These are phyloP conservation scores for Flaveria brownii DNA, from an alignment of 129 eudicot species.

Conservation along the genomic window DNA sequence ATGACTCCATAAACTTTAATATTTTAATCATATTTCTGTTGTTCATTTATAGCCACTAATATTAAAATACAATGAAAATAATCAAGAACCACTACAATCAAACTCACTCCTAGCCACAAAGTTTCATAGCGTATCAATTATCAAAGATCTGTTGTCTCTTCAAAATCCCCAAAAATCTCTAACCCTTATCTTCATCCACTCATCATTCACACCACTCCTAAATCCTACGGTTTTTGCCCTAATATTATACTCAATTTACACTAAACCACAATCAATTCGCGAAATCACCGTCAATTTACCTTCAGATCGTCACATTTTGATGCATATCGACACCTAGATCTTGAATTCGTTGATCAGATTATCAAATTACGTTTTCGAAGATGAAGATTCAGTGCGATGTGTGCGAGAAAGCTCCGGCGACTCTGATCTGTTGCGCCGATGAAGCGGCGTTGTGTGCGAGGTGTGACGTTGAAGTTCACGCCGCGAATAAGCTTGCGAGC, in stretches of 20 bases:
- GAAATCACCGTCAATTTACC: background rate
- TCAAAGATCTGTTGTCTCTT: background rate
- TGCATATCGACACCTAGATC: constrained; percentile 22
- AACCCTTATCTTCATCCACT: background rate
- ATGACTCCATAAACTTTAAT: no score
- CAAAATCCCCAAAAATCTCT: background rate
- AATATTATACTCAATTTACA: background rate
- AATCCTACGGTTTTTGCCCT: background rate
- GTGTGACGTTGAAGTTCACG: constrained; percentile 88
- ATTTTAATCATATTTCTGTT: background rate
- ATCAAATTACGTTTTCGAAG: background rate
- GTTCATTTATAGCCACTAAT: background rate
- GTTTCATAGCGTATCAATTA: background rate
- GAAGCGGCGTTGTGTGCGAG: constrained; percentile 90
- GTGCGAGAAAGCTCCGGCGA: constrained; percentile 91
- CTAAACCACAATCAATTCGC: background rate
- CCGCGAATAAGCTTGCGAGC: constrained; percentile 96
- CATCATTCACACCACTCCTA: background rate
- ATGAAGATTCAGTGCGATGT: constrained; percentile 99
- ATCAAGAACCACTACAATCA: background rate
- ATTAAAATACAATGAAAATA: background rate
- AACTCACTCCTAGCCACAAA: background rate
- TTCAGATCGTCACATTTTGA: background rate
- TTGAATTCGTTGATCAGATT: background rate
- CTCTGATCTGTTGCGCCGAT: constrained; percentile 94